phyloP scores from a whole-genome alignment of 78 protist genomes.

The Dictyostelium purpureum region DNA sequence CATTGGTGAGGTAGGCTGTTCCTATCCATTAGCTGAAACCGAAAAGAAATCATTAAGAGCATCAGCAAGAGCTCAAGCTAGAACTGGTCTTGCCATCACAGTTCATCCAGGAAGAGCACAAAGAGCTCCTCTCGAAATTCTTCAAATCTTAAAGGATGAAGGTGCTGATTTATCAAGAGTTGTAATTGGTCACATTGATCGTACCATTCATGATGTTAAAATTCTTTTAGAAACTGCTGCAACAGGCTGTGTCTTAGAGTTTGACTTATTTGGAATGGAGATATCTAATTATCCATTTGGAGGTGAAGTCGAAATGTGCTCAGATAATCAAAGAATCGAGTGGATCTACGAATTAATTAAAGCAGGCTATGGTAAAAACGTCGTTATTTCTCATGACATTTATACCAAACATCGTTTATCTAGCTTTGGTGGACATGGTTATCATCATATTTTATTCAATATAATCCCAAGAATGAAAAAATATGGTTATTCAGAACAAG shows the following conservation, averaged over 20 bases:
- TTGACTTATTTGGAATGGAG: conserved; percentile 72
- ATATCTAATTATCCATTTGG: conserved; percentile 62
- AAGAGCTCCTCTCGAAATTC: conserved; percentile 15
- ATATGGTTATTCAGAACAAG: conserved; percentile 14
- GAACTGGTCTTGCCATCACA: conserved; percentile 40
- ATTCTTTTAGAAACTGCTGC: not conserved
- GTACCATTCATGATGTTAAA: conserved; percentile 25
- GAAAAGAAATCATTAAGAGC: conserved; percentile 54
- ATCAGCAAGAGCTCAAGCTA: conserved; percentile 47
- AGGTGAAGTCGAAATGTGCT: conserved; percentile 47
- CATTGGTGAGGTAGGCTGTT: conserved; percentile 70
- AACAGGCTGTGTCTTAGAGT: conserved; percentile 61
- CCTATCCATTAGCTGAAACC: conserved; percentile 22
- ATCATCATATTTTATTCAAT: conserved; percentile 32
- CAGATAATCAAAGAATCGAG: conserved; percentile 59
- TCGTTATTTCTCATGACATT: conserved; percentile 49
- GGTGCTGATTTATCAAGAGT: conserved; percentile 44
- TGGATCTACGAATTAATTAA: conserved; percentile 1
- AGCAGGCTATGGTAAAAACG: conserved; percentile 12
- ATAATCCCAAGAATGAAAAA: conserved; percentile 68
- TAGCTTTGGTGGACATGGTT: conserved; percentile 72
- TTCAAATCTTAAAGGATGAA: not conserved
- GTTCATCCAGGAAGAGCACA: conserved; percentile 57
- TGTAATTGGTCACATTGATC: conserved; percentile 56
- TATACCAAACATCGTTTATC: conserved; percentile 48